Evolutionary conservation across 1,284 basidiomycete species (phyloP).

Genomic region (Ceratobasidium sp.): DNA sequence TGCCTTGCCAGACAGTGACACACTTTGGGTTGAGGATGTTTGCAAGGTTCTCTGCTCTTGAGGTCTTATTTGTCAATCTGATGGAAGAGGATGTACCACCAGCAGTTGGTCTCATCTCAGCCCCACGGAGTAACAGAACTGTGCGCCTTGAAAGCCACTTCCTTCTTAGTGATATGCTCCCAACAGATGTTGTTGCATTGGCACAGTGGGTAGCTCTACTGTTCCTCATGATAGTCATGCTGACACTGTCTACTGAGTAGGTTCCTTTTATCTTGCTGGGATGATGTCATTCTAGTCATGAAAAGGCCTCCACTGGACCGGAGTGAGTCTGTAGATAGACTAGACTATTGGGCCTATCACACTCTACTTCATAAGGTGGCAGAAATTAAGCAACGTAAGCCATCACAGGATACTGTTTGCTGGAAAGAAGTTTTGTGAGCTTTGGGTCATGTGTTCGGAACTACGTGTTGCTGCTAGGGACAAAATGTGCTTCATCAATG

Average conservation of each 20-base stretch:
- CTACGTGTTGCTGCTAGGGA: too few species aligned
- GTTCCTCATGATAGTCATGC: neutral
- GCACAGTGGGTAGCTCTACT: neutral
- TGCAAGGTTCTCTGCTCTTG: neutral
- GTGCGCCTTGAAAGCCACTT: neutral
- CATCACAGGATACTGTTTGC: neutral
- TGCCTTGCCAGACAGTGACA: neutral
- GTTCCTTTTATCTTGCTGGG: neutral
- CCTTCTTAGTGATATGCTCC: neutral
- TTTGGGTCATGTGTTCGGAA: too few species aligned
- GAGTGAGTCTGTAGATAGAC: neutral
- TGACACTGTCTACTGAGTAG: neutral
- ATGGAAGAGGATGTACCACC: neutral
- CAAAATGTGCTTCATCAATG: too few species aligned
- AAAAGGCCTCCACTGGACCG: neutral
- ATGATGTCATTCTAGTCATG: neutral
- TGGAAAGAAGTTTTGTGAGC: neutral
- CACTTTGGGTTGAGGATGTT: neutral
- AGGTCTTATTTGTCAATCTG: neutral
- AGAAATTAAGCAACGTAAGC: neutral
- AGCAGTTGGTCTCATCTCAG: too few species aligned
- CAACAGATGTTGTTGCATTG: neutral
- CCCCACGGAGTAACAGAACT: neutral
- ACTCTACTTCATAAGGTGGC: neutral
- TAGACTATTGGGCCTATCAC: neutral